Evolutionary conservation across 2,329 filamentous ascomycete genomes (phyloP).

Genomic region (Harringtonia aguacate): DNA sequence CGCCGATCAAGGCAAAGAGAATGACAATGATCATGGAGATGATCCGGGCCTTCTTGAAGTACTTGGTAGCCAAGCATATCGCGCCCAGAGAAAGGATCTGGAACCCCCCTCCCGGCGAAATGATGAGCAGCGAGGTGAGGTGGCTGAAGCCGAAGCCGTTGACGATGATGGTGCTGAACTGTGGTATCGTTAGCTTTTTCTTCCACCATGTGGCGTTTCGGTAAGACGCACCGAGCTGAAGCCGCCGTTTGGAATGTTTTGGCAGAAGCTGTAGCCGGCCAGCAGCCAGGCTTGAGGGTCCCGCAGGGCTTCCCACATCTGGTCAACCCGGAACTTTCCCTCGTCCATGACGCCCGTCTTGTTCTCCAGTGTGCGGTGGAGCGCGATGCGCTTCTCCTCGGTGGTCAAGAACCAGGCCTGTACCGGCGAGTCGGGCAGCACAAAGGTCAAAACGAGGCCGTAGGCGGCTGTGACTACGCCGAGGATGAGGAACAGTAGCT

Average conservation of each 20-base stretch:
- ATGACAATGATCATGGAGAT: neutral
- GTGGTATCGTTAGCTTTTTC: no score
- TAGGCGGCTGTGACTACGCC: neutral
- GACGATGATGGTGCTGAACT: conserved; percentile 33
- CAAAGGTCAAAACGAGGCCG: neutral
- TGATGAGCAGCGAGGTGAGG: conserved; percentile 24
- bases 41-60: neutral
- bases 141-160: conserved; percentile 31
- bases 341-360: neutral
- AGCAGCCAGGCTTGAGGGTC: no score
- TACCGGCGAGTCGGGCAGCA: conserved; percentile 5
- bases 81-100: conserved; percentile 3
- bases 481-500: conserved; percentile 8
- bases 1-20: neutral
- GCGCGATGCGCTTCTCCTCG: neutral
- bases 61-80: conserved; percentile 2
- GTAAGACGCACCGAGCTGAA: conserved; percentile 13
- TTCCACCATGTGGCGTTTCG: no score
- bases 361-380: neutral
- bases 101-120: conserved; percentile 2
- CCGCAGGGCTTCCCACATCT: no score
- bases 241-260: conserved; percentile 4
- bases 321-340: no score
- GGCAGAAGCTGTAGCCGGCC: neutral
- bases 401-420: neutral